A percentile compares a stretch with the other conserved stretches of the same genome.
phyloP scores from a whole-genome alignment of 176 grass and related monocot species.

The Carex littledalei region DNA sequence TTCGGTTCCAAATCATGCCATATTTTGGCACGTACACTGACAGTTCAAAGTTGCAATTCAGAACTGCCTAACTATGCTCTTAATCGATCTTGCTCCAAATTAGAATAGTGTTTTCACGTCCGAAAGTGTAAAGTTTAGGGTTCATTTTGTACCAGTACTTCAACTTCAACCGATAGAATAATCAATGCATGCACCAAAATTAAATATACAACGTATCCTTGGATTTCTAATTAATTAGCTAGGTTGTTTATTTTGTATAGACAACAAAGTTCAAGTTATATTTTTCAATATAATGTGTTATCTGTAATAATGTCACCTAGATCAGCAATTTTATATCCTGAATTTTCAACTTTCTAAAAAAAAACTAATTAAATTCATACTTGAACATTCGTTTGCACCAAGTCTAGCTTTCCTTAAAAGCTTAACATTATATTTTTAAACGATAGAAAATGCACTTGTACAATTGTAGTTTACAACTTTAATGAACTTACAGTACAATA shows the following conservation, averaged over 20 bases:
- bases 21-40: not conserved
- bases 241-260: no score
- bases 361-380: not conserved
- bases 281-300: not conserved
- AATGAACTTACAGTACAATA: no score
- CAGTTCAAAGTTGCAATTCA: not conserved
- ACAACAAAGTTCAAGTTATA: not conserved
- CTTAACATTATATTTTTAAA: not conserved
- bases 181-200: no score
- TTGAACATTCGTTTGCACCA: not conserved
- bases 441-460: no score
- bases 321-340: not conserved
- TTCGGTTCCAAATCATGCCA: not conserved
- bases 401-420: not conserved
- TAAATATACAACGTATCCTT: no score
- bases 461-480: no score
- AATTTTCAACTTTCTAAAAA: not conserved
- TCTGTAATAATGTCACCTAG: not conserved
- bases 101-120: not conserved
- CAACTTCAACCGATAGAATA: not conserved
- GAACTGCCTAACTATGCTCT: not conserved
- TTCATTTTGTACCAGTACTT: not conserved
- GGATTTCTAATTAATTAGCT: no score
- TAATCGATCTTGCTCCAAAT: not conserved
- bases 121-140: not conserved